phyloP scores from a whole-genome alignment of 805 yeast genomes.

The Metschnikowia baotianmanensis region DNA sequence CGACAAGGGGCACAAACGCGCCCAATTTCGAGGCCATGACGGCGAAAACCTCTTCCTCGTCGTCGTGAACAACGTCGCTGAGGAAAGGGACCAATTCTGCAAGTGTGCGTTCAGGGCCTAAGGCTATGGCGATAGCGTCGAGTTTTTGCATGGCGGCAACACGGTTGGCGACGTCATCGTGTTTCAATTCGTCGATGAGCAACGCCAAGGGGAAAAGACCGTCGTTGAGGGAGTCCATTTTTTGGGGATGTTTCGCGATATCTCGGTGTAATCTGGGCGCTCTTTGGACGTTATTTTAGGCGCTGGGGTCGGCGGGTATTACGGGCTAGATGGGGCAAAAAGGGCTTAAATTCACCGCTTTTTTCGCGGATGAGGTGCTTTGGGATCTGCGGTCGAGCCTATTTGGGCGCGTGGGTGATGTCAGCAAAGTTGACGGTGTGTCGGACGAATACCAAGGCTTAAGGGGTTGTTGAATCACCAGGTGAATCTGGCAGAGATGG shows the following conservation, averaged over 20 bases:
- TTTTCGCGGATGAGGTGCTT: too few species aligned
- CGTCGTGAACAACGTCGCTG: conserved; percentile 88
- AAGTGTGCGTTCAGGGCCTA: conserved; percentile 92
- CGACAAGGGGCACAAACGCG: conserved; percentile 81
- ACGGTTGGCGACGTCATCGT: conserved; percentile 91
- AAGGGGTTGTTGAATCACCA: too few species aligned
- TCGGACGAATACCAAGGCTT: too few species aligned
- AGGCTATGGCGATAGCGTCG: conserved; percentile 90
- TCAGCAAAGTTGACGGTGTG: too few species aligned
- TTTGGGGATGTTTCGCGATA: too few species aligned
- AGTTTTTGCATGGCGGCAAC: conserved; percentile 93
- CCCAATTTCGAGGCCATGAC: conserved; percentile 90
- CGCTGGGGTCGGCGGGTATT: not conserved
- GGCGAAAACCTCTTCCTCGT: conserved; percentile 96
- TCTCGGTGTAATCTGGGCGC: too few species aligned
- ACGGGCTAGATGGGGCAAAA: too few species aligned
- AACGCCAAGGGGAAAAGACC: conserved; percentile 92
- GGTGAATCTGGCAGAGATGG: too few species aligned
- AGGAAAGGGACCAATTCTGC: conserved; percentile 87
- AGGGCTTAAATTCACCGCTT: too few species aligned
- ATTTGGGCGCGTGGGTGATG: too few species aligned
- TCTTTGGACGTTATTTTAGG: not conserved
- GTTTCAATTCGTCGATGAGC: conserved; percentile 94
- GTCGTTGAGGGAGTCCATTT: conserved; percentile 35
- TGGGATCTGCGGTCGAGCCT: too few species aligned